Evolutionary conservation across 192 early-diverging fungal species (phyloP).

Genomic region (Backusella mclennaniae): DNA sequence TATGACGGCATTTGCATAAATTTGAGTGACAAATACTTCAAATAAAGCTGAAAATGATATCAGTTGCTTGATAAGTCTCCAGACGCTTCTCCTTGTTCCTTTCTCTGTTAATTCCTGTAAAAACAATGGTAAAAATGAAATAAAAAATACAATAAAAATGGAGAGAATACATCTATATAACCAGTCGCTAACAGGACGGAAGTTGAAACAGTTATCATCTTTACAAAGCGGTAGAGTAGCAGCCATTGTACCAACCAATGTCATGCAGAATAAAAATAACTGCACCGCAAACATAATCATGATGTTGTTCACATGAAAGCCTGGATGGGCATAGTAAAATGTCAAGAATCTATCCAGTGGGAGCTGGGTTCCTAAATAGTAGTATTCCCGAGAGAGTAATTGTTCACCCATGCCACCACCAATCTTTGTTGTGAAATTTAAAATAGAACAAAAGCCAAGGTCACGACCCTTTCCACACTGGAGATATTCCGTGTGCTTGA

Average conservation of each 20-base stretch:
- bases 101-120: conserved; percentile 74
- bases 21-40: conserved; percentile 70
- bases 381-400: conserved; percentile 77
- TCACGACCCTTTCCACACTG: conserved; percentile 81
- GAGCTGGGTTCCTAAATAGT: conserved; percentile 70
- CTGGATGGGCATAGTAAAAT: conserved; percentile 74
- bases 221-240: conserved; percentile 46
- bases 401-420: conserved; percentile 82
- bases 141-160: conserved; percentile 68
- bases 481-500: conserved; percentile 78
- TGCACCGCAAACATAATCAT: conserved; percentile 72
- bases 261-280: conserved; percentile 65
- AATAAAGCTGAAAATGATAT: conserved; percentile 68
- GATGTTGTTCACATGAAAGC: conserved; percentile 77
- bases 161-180: conserved; percentile 62
- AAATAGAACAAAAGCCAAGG: conserved; percentile 70
- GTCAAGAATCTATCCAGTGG: conserved; percentile 74
- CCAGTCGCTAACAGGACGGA: conserved; percentile 63
- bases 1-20: conserved; percentile 67
- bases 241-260: conserved; percentile 60
- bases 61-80: conserved; percentile 63
- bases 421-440: conserved; percentile 77
- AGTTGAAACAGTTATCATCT: conserved; percentile 55
- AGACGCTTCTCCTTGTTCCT: conserved; percentile 55
- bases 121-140: conserved; percentile 68